Conservation (phyloP, 2,329 filamentous ascomycete genomes). For the Colletotrichum tropicicola region DNA sequence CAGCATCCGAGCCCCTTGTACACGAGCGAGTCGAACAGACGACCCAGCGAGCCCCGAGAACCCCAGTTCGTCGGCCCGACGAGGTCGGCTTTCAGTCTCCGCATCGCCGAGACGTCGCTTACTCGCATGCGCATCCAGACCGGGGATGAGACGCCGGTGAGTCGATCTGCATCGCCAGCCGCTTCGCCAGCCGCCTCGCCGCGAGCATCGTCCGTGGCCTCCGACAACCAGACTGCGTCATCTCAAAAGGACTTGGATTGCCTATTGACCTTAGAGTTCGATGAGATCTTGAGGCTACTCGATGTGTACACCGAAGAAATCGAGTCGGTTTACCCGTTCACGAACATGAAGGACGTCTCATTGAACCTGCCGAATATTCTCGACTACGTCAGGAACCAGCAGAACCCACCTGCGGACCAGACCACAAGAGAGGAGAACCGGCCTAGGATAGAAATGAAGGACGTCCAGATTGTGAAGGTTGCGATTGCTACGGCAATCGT, state of each 20-base stretch:
- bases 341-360: conserved; percentile 39
- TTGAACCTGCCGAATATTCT: conserved; percentile 38
- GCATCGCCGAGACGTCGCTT: conserved; percentile 45
- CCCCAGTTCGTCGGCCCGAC: conserved; percentile 48
- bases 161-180: conserved; percentile 25
- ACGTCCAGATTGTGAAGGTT: conserved; percentile 43
- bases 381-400: conserved; percentile 30
- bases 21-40: conserved; percentile 4
- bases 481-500: conserved; percentile 44
- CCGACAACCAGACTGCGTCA: conserved; percentile 24
- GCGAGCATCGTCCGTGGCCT: conserved; percentile 35
- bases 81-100: conserved; percentile 43
- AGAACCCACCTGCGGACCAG: background rate
- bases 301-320: conserved; percentile 49
- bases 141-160: conserved; percentile 36
- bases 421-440: background rate
- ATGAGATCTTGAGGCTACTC: conserved; percentile 43
- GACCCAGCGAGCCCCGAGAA: conserved; percentile 37
- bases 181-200: conserved; percentile 10
- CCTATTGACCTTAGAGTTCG: conserved; percentile 15
- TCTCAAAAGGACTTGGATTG: background rate
- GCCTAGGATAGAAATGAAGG: conserved; percentile 32
- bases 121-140: conserved; percentile 45
- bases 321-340: conserved; percentile 46
- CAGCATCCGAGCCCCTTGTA: conserved; percentile 26